Percentiles rank a stretch among this genome's conserved stretches.
These are phyloP conservation scores for Gentiana macrophylla DNA, from an alignment of 257 asterid species.

Conservation along the genomic window DNA sequence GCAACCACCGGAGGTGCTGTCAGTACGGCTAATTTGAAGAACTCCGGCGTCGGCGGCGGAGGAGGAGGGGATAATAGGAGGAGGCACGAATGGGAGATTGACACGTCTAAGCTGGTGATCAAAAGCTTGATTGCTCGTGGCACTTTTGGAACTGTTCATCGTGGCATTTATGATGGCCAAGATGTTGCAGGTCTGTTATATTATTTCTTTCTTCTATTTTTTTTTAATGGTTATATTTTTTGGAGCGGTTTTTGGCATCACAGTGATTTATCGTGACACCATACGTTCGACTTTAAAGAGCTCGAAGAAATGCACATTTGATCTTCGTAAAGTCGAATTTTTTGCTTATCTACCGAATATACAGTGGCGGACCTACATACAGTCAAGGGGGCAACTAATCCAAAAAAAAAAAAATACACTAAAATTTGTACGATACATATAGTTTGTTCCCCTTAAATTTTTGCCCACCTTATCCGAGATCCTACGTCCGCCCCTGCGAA, in stretches of 20 bases:
- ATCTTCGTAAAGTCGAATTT: no score
- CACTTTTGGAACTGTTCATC: conserved; percentile 85
- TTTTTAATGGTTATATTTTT: not conserved
- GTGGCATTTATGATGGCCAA: conserved; percentile 71
- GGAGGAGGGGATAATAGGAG: conserved; percentile 18
- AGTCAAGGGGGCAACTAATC: no score
- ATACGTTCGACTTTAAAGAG: no score
- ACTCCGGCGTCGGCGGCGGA: conserved; percentile 9
- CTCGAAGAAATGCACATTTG: no score
- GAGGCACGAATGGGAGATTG: conserved; percentile 87
- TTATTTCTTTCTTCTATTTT: not conserved
- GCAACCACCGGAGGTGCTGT: conserved; percentile 2
- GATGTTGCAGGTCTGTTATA: conserved; percentile 74
- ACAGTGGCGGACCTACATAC: no score
- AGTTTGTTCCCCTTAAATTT: no score
- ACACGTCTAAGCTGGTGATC: conserved; percentile 55
- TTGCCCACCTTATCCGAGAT: no score
- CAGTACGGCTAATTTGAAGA: not conserved
- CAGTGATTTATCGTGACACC: no score
- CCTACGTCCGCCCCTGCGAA: no score
- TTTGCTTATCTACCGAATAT: no score
- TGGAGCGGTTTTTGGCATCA: conserved; percentile 6
- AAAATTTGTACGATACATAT: no score
- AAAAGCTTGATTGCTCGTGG: conserved; percentile 73
- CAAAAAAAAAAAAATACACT: no score